Base-by-base conservation (phyloP, 129 eudicot genomes). In the Solidago caesia region DNA sequence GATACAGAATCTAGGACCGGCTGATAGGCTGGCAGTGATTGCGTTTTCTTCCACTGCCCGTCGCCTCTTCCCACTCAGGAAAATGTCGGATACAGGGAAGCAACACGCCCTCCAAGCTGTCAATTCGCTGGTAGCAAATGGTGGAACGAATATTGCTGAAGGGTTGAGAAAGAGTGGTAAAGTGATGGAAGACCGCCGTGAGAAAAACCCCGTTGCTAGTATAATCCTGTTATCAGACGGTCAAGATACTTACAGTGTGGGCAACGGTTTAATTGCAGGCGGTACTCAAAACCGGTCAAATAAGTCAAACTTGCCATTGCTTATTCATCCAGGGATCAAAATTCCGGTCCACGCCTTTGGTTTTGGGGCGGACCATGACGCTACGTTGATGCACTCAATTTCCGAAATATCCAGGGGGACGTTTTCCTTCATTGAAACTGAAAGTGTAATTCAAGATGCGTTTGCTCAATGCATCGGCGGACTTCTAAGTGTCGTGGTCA, bases 391-490 rank as follows among this genome's bases (percentile, higher is more conserved):
- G 94, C 96, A 90, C 70, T 84, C 91, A 1, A 82, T 90, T 29
- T 82, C 96, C 0, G 96, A 90, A 82, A 76, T 63, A n/a, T 85
- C 96, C 2, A 91, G 96, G 8, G 96, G 96, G 33, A 90, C 94
- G 2, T 90, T 90, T 80, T 90, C 96, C 14, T 90, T 90, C 75
- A 88, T 90, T 6, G 96, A 90, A 77, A 88, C 91, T 8, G 91
- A 90, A 77, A 79, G 89, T 45, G 85, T 84, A 25, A 88, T 90
- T 64, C 96, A 91, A 82, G 95, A 91, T 73, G 95, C 95, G 2
- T 88, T 91, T 79, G 94, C 97, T 21, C 94, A 91, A 76, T 91
- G 97, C 86, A 88, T 91, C 11, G 94, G 94, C 9, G 97, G 97
- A 41, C 91, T 91, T 82, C 63, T 91, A 79, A 91, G 94, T 66